Conservation (phyloP, 2,329 filamentous ascomycete species). For the Xylaria sp. region DNA sequence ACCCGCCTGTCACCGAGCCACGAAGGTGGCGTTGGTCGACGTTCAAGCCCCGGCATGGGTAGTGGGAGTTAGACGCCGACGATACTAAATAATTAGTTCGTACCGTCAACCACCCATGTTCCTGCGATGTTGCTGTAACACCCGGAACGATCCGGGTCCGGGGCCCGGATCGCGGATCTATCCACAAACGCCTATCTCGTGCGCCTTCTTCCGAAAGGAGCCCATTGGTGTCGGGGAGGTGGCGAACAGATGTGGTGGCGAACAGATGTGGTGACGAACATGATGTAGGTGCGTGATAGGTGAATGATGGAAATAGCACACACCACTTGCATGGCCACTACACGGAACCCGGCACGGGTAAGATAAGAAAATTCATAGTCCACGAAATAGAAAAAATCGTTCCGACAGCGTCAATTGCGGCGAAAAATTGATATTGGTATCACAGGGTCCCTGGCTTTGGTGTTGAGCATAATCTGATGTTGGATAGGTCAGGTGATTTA, state of each 20-base stretch:
- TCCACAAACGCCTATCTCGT: neutral
- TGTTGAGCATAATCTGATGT: neutral
- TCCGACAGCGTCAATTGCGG: too few relatives aligned
- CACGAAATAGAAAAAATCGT: too few relatives aligned
- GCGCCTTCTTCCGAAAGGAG: neutral
- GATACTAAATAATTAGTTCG: neutral
- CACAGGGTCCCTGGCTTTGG: neutral
- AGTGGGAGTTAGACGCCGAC: neutral
- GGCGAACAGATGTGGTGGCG: neutral
- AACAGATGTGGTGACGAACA: neutral
- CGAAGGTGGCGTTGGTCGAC: neutral
- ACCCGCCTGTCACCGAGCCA: too few relatives aligned
- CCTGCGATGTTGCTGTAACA: neutral
- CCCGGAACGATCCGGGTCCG: neutral
- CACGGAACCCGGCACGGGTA: constrained; percentile 5
- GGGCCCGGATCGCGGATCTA: neutral
- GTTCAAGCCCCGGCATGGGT: neutral
- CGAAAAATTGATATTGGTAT: neutral
- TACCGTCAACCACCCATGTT: neutral
- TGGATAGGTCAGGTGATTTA: neutral
- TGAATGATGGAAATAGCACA: neutral
- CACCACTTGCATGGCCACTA: neutral
- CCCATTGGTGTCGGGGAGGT: too few relatives aligned
- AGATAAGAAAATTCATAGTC: neutral
- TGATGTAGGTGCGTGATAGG: constrained; percentile 1